These are phyloP conservation scores for Zygosaccharomyces sapae DNA, from an alignment of 1,139 yeast species.

Conservation along the genomic window DNA sequence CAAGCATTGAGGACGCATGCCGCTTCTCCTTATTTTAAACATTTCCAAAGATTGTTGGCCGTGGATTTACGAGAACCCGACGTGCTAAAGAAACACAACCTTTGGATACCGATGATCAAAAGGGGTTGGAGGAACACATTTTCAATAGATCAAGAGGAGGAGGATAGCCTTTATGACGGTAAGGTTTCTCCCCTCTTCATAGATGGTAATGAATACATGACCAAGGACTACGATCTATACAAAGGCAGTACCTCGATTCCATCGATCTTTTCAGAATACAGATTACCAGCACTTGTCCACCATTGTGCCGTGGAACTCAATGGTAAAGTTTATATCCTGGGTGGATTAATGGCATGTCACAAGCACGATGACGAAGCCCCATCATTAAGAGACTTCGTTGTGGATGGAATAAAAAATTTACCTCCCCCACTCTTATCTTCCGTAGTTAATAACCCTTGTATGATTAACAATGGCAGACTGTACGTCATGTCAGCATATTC, in stretches of 20 bases:
- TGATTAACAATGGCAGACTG: constrained; percentile 38
- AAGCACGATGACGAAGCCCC: constrained; percentile 37
- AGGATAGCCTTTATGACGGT: constrained; percentile 12
- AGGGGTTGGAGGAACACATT: constrained; percentile 15
- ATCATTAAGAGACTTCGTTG: constrained; percentile 36
- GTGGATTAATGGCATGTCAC: constrained; percentile 41
- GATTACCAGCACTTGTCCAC: constrained; percentile 40
- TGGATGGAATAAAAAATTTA: constrained; percentile 39
- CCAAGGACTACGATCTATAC: constrained; percentile 22
- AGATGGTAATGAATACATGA: constrained; percentile 24
- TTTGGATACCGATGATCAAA: constrained; percentile 28
- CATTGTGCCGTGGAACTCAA: constrained; percentile 40
- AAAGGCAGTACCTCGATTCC: constrained; percentile 33
- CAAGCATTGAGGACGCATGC: constrained; percentile 8
- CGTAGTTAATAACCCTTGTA: constrained; percentile 40
- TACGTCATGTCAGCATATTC: constrained; percentile 40
- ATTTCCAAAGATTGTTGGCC: constrained; percentile 26
- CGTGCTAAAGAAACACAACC: constrained; percentile 24
- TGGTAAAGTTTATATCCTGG: constrained; percentile 39
- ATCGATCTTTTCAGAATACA: constrained; percentile 38
- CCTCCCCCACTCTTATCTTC: constrained; percentile 44
- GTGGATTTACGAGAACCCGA: constrained; percentile 22
- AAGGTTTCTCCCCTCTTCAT: constrained; percentile 27
- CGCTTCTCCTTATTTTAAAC: constrained; percentile 25
- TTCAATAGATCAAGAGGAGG: constrained; percentile 7